Evolutionary conservation across 169 alveolate genomes (phyloP).

Genomic region (Plasmodium sp.): DNA sequence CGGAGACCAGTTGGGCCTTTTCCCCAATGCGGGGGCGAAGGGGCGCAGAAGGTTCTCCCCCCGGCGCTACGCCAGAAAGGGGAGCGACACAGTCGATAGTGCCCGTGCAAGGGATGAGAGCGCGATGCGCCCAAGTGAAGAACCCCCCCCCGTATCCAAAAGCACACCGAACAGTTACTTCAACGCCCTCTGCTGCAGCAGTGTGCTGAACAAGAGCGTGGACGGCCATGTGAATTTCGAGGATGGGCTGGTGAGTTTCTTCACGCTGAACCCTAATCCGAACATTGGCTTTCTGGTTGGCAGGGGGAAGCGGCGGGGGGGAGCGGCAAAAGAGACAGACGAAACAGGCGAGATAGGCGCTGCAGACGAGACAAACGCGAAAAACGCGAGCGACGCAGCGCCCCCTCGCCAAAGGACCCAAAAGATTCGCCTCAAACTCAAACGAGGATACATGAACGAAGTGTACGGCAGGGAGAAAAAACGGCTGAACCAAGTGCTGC

Average conservation of each 20-base stretch:
- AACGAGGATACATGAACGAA: slow-evolving; percentile 67
- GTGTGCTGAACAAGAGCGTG: slow-evolving; percentile 22
- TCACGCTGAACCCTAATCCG: slow-evolving; percentile 35
- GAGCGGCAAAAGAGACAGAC: background rate
- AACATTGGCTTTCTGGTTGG: slow-evolving; percentile 15
- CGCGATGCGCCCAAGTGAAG: background rate
- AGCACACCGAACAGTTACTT: slow-evolving; percentile 11
- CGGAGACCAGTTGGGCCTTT: background rate
- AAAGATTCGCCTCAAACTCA: slow-evolving; percentile 25
- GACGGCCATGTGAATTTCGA: slow-evolving; percentile 64
- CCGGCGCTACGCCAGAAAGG: background rate
- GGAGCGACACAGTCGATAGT: background rate
- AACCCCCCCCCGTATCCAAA: background rate
- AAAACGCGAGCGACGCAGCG: background rate
- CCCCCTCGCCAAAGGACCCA: background rate
- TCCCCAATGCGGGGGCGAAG: background rate
- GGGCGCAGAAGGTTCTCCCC: background rate
- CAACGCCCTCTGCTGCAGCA: slow-evolving; percentile 8
- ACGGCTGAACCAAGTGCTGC: slow-evolving; percentile 9
- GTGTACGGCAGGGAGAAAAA: slow-evolving; percentile 45
- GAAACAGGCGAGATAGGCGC: background rate
- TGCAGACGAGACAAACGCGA: background rate
- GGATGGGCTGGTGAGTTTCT: slow-evolving; percentile 44
- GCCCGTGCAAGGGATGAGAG: background rate
- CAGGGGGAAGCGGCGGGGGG: background rate